Evolutionary conservation across 192 early-diverging fungal genomes (phyloP).

Genomic region (Phlyctochytrium bullatum): DNA sequence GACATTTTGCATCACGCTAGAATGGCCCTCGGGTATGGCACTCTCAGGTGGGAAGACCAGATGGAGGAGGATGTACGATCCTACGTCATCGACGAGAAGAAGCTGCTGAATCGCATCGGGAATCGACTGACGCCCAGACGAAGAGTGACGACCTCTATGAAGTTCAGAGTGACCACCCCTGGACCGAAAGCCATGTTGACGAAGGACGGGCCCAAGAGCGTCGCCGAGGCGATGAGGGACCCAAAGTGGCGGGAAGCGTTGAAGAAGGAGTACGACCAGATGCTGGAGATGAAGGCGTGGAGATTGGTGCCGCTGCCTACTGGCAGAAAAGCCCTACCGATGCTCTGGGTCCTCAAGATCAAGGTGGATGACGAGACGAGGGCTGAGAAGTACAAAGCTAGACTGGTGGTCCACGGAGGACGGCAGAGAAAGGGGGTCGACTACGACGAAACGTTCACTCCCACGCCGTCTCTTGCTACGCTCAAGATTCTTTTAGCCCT

Average conservation of each 20-base stretch:
- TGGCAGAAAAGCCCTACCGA: neutral
- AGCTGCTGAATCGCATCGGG: too few species aligned
- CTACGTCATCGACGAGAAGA: too few species aligned
- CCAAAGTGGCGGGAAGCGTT: neutral
- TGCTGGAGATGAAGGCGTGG: conserved; percentile 1
- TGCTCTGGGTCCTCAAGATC: conserved; percentile 10
- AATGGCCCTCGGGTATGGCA: too few species aligned
- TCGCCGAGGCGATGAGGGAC: neutral
- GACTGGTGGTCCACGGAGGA: conserved; percentile 28
- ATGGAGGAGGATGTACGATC: too few species aligned
- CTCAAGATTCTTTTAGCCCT: conserved; percentile 10
- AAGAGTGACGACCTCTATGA: too few species aligned
- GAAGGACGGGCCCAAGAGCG: neutral
- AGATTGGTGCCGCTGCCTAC: neutral
- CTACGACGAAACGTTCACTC: conserved; percentile 33
- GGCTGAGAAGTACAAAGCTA: conserved; percentile 24
- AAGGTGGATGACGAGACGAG: conserved; percentile 13
- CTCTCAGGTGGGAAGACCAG: too few species aligned
- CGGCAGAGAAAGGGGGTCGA: conserved; percentile 30
- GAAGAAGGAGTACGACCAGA: conserved; percentile 1
- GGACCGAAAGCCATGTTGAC: neutral
- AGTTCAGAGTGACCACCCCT: too few species aligned
- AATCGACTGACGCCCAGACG: too few species aligned
- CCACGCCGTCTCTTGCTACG: conserved; percentile 12
- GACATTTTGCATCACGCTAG: too few species aligned